Conservation (phyloP, 1,284 basidiomycete genomes). For the Fomitopsis betulina region DNA sequence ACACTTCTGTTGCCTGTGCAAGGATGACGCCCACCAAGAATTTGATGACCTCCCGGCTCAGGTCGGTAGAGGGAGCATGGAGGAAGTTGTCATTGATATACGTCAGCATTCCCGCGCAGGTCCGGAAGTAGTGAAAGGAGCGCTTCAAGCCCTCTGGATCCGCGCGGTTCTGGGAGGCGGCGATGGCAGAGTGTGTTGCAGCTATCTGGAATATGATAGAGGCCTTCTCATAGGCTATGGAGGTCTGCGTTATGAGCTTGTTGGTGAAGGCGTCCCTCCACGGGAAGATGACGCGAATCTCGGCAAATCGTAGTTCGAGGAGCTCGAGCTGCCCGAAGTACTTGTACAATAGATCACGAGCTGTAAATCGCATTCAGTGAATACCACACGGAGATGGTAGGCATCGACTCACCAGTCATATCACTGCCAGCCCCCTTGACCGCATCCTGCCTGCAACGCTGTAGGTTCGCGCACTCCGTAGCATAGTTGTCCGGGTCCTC, state of each 20-base stretch:
- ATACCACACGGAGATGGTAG: not conserved
- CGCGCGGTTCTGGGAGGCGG: slow-evolving; percentile 75
- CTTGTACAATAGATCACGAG: slow-evolving; percentile 94
- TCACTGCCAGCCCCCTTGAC: slow-evolving; percentile 94
- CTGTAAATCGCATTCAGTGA: slow-evolving; percentile 30
- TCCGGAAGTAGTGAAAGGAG: slow-evolving; percentile 88
- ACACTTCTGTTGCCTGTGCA: slow-evolving; percentile 95
- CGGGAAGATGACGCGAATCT: slow-evolving; percentile 92
- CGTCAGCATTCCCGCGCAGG: slow-evolving; percentile 95
- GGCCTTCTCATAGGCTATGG: slow-evolving; percentile 97
- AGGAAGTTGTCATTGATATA: slow-evolving; percentile 99
- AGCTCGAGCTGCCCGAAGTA: slow-evolving; percentile 99
- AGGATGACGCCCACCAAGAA: slow-evolving; percentile 84
- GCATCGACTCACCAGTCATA: slow-evolving; percentile 61
- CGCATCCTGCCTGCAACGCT: slow-evolving; percentile 92
- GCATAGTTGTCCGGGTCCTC: slow-evolving; percentile 88
- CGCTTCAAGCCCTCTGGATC: slow-evolving; percentile 95
- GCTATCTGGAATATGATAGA: slow-evolving; percentile 98
- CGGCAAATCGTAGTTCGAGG: slow-evolving; percentile 94
- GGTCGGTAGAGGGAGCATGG: slow-evolving; percentile 96
- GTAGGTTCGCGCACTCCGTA: slow-evolving; percentile 79
- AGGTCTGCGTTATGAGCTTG: slow-evolving; percentile 92
- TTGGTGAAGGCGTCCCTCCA: slow-evolving; percentile 97
- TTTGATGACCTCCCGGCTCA: slow-evolving; percentile 92
- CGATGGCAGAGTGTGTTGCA: slow-evolving; percentile 88